Percentiles rank a stretch among this genome's conserved stretches.
These are phyloP conservation scores for Picea mariana DNA, from an alignment of 83 land plant genomes.

Conservation along the genomic window DNA sequence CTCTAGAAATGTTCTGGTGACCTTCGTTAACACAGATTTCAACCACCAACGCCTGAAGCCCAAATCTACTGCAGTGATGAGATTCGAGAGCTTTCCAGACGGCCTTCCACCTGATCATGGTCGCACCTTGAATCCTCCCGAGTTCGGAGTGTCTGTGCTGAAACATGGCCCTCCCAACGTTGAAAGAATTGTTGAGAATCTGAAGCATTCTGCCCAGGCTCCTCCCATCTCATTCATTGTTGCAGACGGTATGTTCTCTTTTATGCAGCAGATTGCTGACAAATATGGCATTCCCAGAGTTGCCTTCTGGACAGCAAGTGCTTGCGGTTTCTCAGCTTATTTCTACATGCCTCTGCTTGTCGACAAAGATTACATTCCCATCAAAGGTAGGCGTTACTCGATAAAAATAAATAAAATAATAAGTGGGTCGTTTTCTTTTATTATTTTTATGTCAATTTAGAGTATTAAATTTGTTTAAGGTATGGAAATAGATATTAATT, in stretches of 20 bases:
- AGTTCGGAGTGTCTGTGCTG: conserved; percentile 6
- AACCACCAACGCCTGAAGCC: conserved; percentile 11
- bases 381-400: neutral
- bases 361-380: neutral
- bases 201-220: neutral
- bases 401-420: too few relatives aligned
- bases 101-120: neutral
- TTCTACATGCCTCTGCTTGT: neutral
- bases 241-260: conserved; percentile 20
- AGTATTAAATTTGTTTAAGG: too few relatives aligned
- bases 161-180: neutral
- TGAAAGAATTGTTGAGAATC: too few relatives aligned
- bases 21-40: neutral
- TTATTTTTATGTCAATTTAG: too few relatives aligned
- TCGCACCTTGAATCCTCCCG: conserved; percentile 13
- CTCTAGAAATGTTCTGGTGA: too few relatives aligned
- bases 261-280: conserved; percentile 5
- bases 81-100: conserved; percentile 21
- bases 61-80: neutral
- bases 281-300: conserved; percentile 17
- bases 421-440: too few relatives aligned
- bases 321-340: neutral
- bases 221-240: conserved; percentile 18
- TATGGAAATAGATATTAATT: too few relatives aligned
- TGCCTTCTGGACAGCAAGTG: conserved; percentile 20